Conservation (phyloP, 1,284 basidiomycete species). For the Salmacisia buchloeana region DNA sequence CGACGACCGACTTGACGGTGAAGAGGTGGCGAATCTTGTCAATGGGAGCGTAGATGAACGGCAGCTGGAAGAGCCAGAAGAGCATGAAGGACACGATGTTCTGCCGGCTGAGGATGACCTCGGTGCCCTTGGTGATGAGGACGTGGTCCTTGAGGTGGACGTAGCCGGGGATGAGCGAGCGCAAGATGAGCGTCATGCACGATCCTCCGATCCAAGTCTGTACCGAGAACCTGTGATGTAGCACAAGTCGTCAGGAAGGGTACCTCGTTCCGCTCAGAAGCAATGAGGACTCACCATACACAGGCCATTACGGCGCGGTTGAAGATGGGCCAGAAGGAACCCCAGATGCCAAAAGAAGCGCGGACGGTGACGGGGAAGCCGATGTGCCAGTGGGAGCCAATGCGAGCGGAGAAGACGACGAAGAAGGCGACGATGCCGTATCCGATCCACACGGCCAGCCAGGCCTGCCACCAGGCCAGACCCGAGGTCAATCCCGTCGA, state of each 20-base stretch:
- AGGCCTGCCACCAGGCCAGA: conserved; percentile 38
- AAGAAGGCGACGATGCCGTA: conserved; percentile 69
- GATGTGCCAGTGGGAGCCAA: conserved; percentile 58
- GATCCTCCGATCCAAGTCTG: conserved; percentile 61
- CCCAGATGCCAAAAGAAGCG: conserved; percentile 69
- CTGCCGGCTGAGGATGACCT: conserved; percentile 1
- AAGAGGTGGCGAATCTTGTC: conserved; percentile 77
- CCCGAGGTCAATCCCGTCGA: conserved; percentile 19
- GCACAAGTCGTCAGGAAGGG: conserved; percentile 52
- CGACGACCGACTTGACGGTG: conserved; percentile 68
- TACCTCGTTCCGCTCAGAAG: no score
- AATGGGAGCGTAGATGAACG: conserved; percentile 72
- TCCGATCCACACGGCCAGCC: conserved; percentile 55
- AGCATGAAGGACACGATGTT: conserved; percentile 70
- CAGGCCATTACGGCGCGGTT: conserved; percentile 68
- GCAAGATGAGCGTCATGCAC: conserved; percentile 65
- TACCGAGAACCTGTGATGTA: not conserved
- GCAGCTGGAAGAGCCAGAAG: conserved; percentile 74
- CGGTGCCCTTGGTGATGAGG: conserved; percentile 62
- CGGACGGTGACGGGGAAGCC: conserved; percentile 74
- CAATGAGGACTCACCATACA: conserved; percentile 52
- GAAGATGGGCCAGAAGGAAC: conserved; percentile 74
- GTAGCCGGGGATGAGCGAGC: conserved; percentile 61
- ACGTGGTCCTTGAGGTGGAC: conserved; percentile 66
- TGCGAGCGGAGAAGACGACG: conserved; percentile 72